A percentile compares a stretch with the other conserved stretches of the same genome.
phyloP scores from a whole-genome alignment of 768 basidiomycete genomes.

The Kwoniella botswanensis region DNA sequence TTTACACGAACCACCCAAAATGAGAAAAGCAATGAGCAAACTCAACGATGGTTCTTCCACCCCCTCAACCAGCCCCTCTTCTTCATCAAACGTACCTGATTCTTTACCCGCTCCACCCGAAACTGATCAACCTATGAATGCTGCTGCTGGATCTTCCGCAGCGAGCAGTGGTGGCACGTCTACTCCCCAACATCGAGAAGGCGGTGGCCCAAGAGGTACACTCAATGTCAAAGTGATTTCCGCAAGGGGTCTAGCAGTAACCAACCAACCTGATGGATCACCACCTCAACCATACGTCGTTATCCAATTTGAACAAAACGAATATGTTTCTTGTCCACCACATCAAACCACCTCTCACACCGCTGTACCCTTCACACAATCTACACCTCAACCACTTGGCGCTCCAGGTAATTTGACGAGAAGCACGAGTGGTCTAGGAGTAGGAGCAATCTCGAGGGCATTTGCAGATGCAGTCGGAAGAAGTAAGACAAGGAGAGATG shows the following conservation, averaged over 20 bases:
- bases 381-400: constrained; percentile 46
- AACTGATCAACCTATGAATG: constrained; percentile 8
- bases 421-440: constrained; percentile 50
- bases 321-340: constrained; percentile 78
- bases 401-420: constrained; percentile 45
- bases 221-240: constrained; percentile 96
- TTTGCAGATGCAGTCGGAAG: constrained; percentile 58
- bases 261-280: constrained; percentile 62
- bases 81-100: not conserved
- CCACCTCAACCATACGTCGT: constrained; percentile 73
- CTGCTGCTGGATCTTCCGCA: not conserved
- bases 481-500: constrained; percentile 38
- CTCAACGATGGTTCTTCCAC: constrained; percentile 29
- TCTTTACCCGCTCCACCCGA: not conserved
- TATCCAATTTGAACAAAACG: constrained; percentile 98
- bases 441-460: constrained; percentile 54
- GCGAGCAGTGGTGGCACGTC: constrained; percentile 1
- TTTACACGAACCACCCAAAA: constrained; percentile 57
- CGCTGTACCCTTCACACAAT: constrained; percentile 50
- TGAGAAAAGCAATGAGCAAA: constrained; percentile 55
- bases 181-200: constrained; percentile 25
- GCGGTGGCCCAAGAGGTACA: constrained; percentile 62
- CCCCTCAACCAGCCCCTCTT: not conserved
- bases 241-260: constrained; percentile 80
- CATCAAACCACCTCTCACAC: constrained; percentile 41